Evolutionary conservation across 345 rosid species (phyloP).

Genomic region (Pelargonium nanum): DNA sequence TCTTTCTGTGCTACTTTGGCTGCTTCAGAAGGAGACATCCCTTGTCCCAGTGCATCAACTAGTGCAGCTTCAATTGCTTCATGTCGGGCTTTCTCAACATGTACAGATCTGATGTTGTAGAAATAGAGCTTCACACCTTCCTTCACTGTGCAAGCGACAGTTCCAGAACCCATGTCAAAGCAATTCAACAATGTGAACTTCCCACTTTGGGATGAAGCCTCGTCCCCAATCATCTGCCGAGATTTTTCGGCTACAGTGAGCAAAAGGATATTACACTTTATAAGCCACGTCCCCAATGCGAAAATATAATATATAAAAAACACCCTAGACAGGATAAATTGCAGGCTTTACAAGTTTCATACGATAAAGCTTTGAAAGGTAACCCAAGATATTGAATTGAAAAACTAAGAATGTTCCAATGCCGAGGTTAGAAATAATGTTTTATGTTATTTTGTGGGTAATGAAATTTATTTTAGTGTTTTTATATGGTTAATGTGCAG

Average conservation of each 20-base stretch:
- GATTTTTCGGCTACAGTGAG: conserved; percentile 69
- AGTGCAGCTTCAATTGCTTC: conserved; percentile 57
- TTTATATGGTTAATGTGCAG: neutral
- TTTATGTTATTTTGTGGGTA: neutral
- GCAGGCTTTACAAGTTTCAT: neutral
- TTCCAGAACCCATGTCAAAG: conserved; percentile 85
- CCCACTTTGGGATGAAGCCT: conserved; percentile 81
- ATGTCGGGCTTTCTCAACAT: conserved; percentile 62
- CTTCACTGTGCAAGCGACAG: conserved; percentile 68
- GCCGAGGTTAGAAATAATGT: neutral
- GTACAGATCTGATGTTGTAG: conserved; percentile 67
- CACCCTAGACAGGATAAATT: neutral
- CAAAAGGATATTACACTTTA: neutral
- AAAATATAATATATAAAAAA: too few relatives aligned
- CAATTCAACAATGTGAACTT: conserved; percentile 73
- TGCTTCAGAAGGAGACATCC: conserved; percentile 50
- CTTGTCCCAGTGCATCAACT: conserved; percentile 51
- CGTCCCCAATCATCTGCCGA: conserved; percentile 67
- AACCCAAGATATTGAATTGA: too few relatives aligned
- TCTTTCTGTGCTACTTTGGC: conserved; percentile 65
- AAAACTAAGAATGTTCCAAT: neutral
- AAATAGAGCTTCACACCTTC: conserved; percentile 85
- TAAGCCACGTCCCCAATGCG: too few relatives aligned
- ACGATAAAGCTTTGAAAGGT: too few relatives aligned
- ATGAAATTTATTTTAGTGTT: too few relatives aligned